Evolutionary conservation across 208 protist genomes (phyloP).

Genomic region (Acanthamoeba castellanii): DNA sequence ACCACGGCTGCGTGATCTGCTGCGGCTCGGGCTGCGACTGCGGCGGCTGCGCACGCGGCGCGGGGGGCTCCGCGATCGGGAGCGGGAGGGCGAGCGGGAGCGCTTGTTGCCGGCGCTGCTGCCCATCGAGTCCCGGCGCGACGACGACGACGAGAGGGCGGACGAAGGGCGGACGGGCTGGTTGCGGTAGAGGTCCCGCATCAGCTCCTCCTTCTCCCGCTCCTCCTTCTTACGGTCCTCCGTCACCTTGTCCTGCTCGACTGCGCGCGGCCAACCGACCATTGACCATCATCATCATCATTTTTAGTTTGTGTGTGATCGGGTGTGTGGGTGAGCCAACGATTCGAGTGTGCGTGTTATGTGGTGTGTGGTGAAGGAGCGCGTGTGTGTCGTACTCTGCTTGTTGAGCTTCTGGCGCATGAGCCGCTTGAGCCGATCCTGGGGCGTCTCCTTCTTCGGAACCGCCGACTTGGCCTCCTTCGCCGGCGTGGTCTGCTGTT

Average conservation of each 20-base stretch:
- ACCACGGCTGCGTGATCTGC: neutral
- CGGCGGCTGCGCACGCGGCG: neutral
- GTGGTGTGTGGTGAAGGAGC: neutral
- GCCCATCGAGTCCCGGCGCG: neutral
- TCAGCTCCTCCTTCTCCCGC: constrained; percentile 36
- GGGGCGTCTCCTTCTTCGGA: constrained; percentile 50
- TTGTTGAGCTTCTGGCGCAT: constrained; percentile 66
- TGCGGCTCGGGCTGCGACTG: neutral
- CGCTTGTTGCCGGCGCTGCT: neutral
- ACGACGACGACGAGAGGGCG: neutral
- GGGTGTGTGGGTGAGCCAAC: too few relatives aligned
- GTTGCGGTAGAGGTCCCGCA: constrained; percentile 57
- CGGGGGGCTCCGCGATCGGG: neutral
- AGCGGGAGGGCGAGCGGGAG: neutral
- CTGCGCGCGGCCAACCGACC: neutral
- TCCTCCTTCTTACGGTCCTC: constrained; percentile 50
- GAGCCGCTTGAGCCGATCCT: constrained; percentile 50
- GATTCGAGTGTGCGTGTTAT: neutral
- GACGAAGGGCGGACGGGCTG: neutral
- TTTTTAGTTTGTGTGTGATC: too few relatives aligned
- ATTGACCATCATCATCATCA: too few relatives aligned
- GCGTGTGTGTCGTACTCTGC: constrained; percentile 1
- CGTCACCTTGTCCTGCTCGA: constrained; percentile 30
- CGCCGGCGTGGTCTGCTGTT: neutral
- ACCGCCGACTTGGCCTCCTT: neutral